phyloP scores from a whole-genome alignment of 306 rosid genomes.

The Fagus sylvatica region DNA sequence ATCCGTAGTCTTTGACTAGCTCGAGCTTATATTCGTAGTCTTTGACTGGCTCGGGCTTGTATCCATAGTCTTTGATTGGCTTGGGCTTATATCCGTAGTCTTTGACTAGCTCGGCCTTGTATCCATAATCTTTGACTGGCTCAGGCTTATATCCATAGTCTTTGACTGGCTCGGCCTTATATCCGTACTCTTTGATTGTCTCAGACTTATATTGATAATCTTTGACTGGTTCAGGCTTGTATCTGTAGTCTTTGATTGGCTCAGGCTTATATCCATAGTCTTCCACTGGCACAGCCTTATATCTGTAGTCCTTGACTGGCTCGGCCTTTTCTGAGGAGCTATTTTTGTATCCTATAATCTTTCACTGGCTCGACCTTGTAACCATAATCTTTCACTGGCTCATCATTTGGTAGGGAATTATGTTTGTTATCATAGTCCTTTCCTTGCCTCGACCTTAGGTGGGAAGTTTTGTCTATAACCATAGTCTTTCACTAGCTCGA shows the following conservation, averaged over 20 bases:
- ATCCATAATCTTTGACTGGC: no score
- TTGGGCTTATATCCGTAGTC: no score
- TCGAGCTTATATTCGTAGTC: no score
- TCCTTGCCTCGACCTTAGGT: no score
- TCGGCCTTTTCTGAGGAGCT: background rate
- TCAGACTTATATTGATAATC: background rate
- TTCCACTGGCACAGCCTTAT: background rate
- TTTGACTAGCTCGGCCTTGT: no score
- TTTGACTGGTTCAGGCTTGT: background rate
- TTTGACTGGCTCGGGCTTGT: no score
- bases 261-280: slow-evolving; percentile 18
- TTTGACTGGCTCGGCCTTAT: slow-evolving; percentile 20
- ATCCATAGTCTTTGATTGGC: no score
- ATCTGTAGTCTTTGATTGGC: slow-evolving; percentile 2
- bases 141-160: slow-evolving; percentile 14
- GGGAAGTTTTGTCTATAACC: no score
- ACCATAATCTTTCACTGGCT: background rate
- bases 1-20: no score
- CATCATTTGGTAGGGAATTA: background rate
- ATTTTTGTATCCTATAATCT: slow-evolving; percentile 9
- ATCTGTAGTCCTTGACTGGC: background rate
- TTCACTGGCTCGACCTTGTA: slow-evolving; percentile 23
- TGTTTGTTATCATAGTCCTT: no score
- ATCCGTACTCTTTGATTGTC: background rate
- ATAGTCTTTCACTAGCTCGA: background rate